Conservation (phyloP, 2,329 filamentous ascomycete genomes). For the Aspergillus sp. region DNA sequence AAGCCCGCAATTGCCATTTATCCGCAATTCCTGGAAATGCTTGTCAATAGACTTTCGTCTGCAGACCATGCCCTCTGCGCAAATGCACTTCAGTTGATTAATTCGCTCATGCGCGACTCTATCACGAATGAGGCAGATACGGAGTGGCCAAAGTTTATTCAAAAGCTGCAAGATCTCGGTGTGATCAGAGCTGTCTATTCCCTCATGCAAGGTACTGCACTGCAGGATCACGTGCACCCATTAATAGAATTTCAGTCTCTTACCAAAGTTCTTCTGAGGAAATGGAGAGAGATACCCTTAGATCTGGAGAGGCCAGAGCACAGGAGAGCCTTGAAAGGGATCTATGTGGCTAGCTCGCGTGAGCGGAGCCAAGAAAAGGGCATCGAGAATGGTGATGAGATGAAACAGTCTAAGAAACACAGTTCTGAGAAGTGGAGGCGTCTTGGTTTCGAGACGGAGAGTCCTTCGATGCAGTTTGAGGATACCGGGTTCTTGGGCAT, state of each 20-base stretch:
- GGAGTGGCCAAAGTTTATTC: conserved; percentile 96
- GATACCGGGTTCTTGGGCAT: conserved; percentile 86
- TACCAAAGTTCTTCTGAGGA: conserved; percentile 81
- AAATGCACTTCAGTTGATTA: conserved; percentile 92
- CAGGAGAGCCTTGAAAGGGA: conserved; percentile 77
- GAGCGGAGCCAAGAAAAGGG: conserved; percentile 36
- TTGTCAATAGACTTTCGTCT: conserved; percentile 87
- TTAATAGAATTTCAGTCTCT: conserved; percentile 90
- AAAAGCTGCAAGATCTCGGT: conserved; percentile 86
- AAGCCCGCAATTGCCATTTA: conserved; percentile 90
- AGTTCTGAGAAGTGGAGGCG: conserved; percentile 91
- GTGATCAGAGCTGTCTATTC: conserved; percentile 89
- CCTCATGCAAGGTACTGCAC: conserved; percentile 89
- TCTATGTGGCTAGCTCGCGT: conserved; percentile 75
- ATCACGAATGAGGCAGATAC: conserved; percentile 74
- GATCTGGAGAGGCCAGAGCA: conserved; percentile 88
- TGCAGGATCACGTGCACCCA: conserved; percentile 88
- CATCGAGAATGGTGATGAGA: conserved; percentile 40
- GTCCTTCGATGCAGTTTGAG: conserved; percentile 81
- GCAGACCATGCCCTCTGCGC: conserved; percentile 95
- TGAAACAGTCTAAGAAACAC: conserved; percentile 68
- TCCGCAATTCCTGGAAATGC: conserved; percentile 90
- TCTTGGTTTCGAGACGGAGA: conserved; percentile 88
- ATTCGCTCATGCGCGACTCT: conserved; percentile 89
- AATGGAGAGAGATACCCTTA: conserved; percentile 83